Base-by-base conservation (phyloP, 129 eudicot species). In the Escallonia rubra region DNA sequence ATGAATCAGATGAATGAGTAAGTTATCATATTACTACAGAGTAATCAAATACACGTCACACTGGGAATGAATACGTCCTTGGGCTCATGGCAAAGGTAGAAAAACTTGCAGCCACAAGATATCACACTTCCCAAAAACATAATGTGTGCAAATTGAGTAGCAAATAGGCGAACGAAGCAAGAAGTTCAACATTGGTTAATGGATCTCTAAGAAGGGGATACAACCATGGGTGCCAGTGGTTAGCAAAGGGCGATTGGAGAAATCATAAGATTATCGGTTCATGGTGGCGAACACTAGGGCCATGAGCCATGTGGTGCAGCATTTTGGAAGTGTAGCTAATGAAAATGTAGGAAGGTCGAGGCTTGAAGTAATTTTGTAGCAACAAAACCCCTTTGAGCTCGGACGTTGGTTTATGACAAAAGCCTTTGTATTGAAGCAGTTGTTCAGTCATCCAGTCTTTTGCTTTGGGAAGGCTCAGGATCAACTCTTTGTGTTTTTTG, bases 271-370 rank as follows among this genome's bases (percentile, higher is more conserved):
- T 43, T 46, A 23, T 40, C 79, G 69, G 38, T 66, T 58, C 11
- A 63, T 67, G 0, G 68, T 63, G 44, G 84, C 73, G 44, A 79
- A 82, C 3, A 23, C 73, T 2, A 82, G 74, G 41, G 81, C 76
- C 40, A 78, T 75, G 40, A 83, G 71, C 82, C 86, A 81, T 3
- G 79, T 81, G 14, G 82, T 67, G 57, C 82, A 79, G 0, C 74
- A 53, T 65, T 81, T 81, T 45, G 79, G 86, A 48, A 61, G 49
- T 8, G 66, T 67, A 8, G 81, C 69, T n/a, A 80, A 47, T n/a
- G 42, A 76, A 47, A 42, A 76, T 16, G n/a, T 76, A 75, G 2
- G 72, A 47, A 6, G 73, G 57, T 10, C 11, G 71, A 67, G 85
- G 78, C 38, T 58, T 42, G 41, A 67, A 80, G 49, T 64, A 49